Conservation (phyloP, 768 basidiomycete species). For the Cyathus striatus region DNA sequence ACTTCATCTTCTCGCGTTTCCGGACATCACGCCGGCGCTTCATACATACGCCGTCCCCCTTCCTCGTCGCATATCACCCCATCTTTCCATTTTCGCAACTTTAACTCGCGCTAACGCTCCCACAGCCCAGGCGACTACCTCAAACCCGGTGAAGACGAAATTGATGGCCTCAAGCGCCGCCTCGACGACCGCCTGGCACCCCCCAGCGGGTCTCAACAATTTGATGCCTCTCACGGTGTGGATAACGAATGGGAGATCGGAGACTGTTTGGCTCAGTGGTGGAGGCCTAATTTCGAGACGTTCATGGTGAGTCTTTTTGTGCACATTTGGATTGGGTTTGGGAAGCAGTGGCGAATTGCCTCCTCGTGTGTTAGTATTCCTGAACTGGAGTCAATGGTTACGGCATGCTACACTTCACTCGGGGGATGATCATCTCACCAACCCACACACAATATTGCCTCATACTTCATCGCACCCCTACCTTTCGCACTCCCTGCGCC, state of each 20-base stretch:
- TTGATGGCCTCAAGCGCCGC: conserved; percentile 83
- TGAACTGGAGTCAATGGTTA: no score
- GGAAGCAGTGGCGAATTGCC: background rate
- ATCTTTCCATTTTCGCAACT: conserved; percentile 1
- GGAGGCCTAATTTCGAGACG: conserved; percentile 96
- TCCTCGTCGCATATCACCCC: background rate
- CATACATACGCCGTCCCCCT: background rate
- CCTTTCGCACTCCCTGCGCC: no score
- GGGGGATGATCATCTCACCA: no score
- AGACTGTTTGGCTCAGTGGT: conserved; percentile 98
- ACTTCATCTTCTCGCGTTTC: background rate
- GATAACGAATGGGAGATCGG: conserved; percentile 95
- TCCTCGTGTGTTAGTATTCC: background rate
- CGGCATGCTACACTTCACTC: no score
- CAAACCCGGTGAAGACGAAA: conserved; percentile 92
- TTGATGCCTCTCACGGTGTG: conserved; percentile 69
- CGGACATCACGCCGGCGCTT: no score
- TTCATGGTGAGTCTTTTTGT: conserved; percentile 74
- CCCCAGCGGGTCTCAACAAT: conserved; percentile 61
- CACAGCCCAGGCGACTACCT: conserved; percentile 95
- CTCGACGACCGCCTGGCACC: conserved; percentile 89
- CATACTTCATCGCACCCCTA: no score
- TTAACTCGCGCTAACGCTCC: background rate
- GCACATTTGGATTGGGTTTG: background rate
- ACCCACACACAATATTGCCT: no score